Conservation (phyloP, 148 eudicot genomes). For the Spergularia marina region DNA sequence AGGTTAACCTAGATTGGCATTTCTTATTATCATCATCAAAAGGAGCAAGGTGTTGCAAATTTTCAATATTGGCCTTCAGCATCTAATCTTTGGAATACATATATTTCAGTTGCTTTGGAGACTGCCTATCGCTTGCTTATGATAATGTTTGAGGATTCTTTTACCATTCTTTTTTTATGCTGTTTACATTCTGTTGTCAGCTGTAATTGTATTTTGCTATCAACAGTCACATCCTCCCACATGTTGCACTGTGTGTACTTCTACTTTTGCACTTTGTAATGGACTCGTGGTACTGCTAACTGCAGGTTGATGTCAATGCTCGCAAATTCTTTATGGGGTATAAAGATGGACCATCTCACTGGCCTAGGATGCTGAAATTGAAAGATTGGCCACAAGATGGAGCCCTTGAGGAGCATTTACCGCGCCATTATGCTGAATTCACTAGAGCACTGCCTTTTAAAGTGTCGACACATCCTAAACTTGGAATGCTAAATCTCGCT, state of each 20-base stretch:
- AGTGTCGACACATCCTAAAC: conserved; percentile 57
- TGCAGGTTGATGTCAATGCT: conserved; percentile 52
- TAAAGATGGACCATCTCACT: conserved; percentile 23
- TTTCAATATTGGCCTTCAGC: no score
- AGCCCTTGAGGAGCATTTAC: conserved; percentile 51
- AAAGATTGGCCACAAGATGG: conserved; percentile 73
- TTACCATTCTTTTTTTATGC: no score
- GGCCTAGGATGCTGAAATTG: conserved; percentile 63
- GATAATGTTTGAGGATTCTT: no score
- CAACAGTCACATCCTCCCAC: no score
- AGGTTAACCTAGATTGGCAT: no score
- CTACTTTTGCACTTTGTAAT: conserved; percentile 47
- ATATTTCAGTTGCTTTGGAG: no score
- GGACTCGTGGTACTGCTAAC: conserved; percentile 8
- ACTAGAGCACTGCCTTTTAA: conserved; percentile 58
- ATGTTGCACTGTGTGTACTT: conserved; percentile 42
- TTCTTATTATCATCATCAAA: no score
- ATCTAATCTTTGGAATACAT: no score
- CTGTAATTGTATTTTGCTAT: background rate
- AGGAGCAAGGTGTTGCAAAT: no score
- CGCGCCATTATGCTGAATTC: conserved; percentile 65
- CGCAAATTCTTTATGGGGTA: conserved; percentile 55
- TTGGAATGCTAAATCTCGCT: conserved; percentile 54
- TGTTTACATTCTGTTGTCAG: background rate
- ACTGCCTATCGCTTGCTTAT: no score